phyloP scores from a whole-genome alignment of 2,329 filamentous ascomycete species.

The Neofusicoccum laricinum region DNA sequence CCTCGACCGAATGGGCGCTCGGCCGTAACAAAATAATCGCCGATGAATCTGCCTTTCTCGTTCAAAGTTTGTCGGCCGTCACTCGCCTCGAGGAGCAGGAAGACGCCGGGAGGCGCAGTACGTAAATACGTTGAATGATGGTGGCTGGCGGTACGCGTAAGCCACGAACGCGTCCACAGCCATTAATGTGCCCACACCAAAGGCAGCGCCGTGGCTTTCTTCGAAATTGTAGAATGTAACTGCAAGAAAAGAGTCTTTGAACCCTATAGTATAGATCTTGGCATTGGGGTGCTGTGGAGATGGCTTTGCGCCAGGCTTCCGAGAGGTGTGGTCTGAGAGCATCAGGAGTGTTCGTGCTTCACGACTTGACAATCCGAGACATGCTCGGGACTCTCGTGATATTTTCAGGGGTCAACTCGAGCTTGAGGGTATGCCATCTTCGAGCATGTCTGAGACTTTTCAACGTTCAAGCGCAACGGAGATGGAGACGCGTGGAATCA shows the following conservation, averaged over 20 bases:
- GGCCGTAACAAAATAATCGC: background rate
- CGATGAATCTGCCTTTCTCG: background rate
- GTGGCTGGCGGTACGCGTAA: background rate
- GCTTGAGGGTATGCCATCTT: background rate
- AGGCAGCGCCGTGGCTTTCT: background rate
- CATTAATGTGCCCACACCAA: background rate
- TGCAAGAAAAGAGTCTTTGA: too few species aligned
- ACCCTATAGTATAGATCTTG: background rate
- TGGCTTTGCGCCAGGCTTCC: background rate
- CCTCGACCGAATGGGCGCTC: too few species aligned
- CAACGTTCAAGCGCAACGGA: background rate
- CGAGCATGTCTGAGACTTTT: background rate
- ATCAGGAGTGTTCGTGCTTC: background rate
- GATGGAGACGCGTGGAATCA: background rate
- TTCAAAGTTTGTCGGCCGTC: background rate
- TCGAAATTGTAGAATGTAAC: background rate
- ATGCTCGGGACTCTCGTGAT: background rate
- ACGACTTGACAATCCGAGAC: background rate
- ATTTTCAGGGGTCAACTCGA: background rate
- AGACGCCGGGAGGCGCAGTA: background rate
- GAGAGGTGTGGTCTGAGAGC: background rate
- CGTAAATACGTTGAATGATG: too few species aligned
- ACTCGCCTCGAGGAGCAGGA: background rate
- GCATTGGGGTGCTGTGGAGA: background rate
- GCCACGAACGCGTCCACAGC: background rate